A percentile compares a stretch with the other conserved stretches of the same genome.
phyloP scores from a whole-genome alignment of 116 monocot species.

The Cymodocea nodosa region DNA sequence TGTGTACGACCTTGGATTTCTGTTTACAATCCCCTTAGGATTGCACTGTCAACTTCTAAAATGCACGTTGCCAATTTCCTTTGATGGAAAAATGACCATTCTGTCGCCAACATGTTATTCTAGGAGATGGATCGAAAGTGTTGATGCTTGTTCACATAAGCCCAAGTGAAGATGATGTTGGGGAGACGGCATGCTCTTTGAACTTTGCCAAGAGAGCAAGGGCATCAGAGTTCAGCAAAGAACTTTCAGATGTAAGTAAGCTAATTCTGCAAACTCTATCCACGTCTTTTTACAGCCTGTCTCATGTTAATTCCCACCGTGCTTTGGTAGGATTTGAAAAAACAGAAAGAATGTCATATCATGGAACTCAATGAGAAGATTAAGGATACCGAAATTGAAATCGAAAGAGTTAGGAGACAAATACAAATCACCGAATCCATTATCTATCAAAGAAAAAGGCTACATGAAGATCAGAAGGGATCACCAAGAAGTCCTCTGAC shows the following conservation, averaged over 20 bases:
- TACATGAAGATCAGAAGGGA: slow-evolving; percentile 26
- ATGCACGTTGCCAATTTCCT: too few species aligned
- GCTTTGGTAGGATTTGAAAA: slow-evolving; percentile 37
- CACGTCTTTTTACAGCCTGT: not conserved
- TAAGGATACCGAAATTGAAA: slow-evolving; percentile 31
- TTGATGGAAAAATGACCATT: not conserved
- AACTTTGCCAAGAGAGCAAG: slow-evolving; percentile 65
- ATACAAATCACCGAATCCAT: slow-evolving; percentile 26
- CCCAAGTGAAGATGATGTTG: slow-evolving; percentile 44
- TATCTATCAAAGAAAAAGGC: slow-evolving; percentile 24
- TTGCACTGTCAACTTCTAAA: not conserved
- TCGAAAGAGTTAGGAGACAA: slow-evolving; percentile 27
- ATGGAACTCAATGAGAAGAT: slow-evolving; percentile 35
- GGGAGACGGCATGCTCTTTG: slow-evolving; percentile 66
- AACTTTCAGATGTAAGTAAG: slow-evolving; percentile 33
- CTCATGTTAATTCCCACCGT: not conserved
- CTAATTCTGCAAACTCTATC: not conserved
- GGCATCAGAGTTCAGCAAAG: slow-evolving; percentile 40
- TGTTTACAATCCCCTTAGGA: not conserved
- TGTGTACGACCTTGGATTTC: not conserved
- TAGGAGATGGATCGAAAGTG: slow-evolving; percentile 63
- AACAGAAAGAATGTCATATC: slow-evolving; percentile 28
- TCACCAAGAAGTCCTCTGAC: slow-evolving; percentile 67
- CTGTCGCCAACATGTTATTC: not conserved
- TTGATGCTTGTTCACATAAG: slow-evolving; percentile 75